Base-by-base conservation (phyloP, 2,329 filamentous ascomycete genomes). In the Escovopsis sp. region DNA sequence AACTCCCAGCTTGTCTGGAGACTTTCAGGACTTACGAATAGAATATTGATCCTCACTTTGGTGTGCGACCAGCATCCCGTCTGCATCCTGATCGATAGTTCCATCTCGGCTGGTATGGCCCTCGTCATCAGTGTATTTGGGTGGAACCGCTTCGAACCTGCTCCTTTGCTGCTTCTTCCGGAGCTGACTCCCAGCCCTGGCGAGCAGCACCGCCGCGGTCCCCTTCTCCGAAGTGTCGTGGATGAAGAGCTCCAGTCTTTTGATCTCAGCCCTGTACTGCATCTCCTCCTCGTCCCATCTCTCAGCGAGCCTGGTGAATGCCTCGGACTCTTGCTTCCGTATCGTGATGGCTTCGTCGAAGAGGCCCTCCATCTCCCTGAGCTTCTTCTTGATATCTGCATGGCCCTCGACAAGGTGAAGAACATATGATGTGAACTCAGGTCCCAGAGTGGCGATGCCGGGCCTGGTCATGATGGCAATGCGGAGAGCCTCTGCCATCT, bases 401-500 rank as follows among this genome's bases (percentile, higher is more conserved):
- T 63, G 59, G 14, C 55, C 61, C 40, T 66, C 62, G 12, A 66
- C 46, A 9, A 64, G 44, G 24, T 57, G 54, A 14, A 61, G 44
- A 6, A 71, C 52, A 42, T 68, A 61, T 4, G 64, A 53, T 43
- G 67, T 65, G 47, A 66, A 64, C 32, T 62, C 57, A 4, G 58
- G 40, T 1, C 65, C 61, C 2, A 70, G 53, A 1, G 62, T 57
- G 7, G 55, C 49, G 3, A 58, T 42, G 15, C 54, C 46, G 8
- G 55, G 50, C 37, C 52, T 58, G 16, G 56, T 57, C 60, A 70
- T 66, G 49, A 69, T 55, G 8, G 48, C 52, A 5, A 60, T 58
- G 35, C 63, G 61, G n/a, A 71, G 51, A 1, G 60, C 50, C 44
- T 70, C 67, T 13, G 63, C 57, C 53, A 70, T 62, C 48, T 66